phyloP scores from a whole-genome alignment of 176 grass and related monocot genomes.

The Zea mays region DNA sequence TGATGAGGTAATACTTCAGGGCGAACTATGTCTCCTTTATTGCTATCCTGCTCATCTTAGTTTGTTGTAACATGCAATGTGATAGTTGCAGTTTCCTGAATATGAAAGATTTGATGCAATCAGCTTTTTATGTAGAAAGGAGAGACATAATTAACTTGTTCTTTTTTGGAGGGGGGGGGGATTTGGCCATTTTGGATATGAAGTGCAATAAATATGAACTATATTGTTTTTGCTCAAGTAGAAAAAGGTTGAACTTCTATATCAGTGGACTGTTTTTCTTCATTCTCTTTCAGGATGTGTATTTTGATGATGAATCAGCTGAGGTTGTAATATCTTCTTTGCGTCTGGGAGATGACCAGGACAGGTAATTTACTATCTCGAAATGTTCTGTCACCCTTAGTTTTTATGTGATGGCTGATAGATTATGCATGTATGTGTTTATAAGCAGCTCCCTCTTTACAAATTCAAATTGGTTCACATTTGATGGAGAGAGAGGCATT shows the following conservation, averaged over 20 bases:
- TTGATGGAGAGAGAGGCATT: slow-evolving; percentile 81
- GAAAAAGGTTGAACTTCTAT: slow-evolving; percentile 11
- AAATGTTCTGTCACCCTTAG: neutral
- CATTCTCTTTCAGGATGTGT: slow-evolving; percentile 71
- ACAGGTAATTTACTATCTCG: slow-evolving; percentile 58
- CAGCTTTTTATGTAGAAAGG: slow-evolving; percentile 1
- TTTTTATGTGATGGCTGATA: slow-evolving; percentile 22
- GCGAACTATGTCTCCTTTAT: slow-evolving; percentile 10
- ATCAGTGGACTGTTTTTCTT: slow-evolving; percentile 13
- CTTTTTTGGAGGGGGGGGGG: neutral
- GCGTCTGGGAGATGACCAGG: slow-evolving; percentile 81
- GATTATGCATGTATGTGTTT: slow-evolving; percentile 32
- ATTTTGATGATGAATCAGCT: slow-evolving; percentile 95
- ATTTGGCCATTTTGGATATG: neutral
- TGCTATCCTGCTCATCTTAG: slow-evolving; percentile 25
- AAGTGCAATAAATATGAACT: slow-evolving; percentile 12
- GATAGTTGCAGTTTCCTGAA: neutral
- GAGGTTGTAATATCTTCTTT: slow-evolving; percentile 93
- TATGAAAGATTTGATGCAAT: neutral
- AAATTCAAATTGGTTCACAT: slow-evolving; percentile 99
- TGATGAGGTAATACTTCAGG: slow-evolving; percentile 74
- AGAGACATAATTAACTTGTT: neutral
- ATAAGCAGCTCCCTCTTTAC: slow-evolving; percentile 80
- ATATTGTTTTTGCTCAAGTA: slow-evolving; percentile 11
- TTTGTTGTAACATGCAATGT: slow-evolving; percentile 12